Conservation (phyloP, 2,329 filamentous ascomycete genomes). For the Tolypocladium inflatum region DNA sequence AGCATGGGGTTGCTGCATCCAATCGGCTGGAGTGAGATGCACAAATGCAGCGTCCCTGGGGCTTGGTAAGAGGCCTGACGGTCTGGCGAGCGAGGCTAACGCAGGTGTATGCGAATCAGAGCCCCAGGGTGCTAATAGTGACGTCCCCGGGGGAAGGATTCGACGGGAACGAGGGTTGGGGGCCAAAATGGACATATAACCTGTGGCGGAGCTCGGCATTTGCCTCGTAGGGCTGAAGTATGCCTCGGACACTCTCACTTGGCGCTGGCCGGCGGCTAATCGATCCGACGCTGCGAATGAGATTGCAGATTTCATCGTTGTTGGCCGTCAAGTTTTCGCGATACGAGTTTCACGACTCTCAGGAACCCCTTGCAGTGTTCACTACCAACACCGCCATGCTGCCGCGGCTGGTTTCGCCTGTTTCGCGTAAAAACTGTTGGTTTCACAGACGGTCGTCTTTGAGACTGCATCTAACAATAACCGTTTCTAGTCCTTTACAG, state of each 20-base stretch:
- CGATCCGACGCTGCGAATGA: background rate
- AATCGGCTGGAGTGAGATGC: background rate
- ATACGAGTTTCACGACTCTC: background rate
- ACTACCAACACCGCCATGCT: background rate
- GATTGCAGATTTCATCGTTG: background rate
- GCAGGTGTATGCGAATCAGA: slow-evolving; percentile 1
- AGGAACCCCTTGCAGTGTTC: background rate
- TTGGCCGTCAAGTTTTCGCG: background rate
- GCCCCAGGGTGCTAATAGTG: background rate
- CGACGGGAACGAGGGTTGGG: background rate
- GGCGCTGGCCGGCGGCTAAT: background rate
- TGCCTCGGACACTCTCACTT: background rate
- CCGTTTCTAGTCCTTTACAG: no score
- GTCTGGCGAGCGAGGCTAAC: background rate
- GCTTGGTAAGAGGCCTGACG: background rate
- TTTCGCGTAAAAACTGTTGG: background rate
- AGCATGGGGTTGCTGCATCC: background rate
- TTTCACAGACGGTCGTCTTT: background rate
- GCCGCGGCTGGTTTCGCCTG: background rate
- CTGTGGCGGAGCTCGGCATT: slow-evolving; percentile 3
- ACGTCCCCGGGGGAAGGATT: background rate
- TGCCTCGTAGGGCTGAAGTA: slow-evolving; percentile 3
- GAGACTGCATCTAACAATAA: background rate
- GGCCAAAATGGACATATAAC: background rate
- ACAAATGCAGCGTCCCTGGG: background rate